Evolutionary conservation across 176 grass and related monocot genomes (phyloP).

Genomic region (Phoenix roebelenii): DNA sequence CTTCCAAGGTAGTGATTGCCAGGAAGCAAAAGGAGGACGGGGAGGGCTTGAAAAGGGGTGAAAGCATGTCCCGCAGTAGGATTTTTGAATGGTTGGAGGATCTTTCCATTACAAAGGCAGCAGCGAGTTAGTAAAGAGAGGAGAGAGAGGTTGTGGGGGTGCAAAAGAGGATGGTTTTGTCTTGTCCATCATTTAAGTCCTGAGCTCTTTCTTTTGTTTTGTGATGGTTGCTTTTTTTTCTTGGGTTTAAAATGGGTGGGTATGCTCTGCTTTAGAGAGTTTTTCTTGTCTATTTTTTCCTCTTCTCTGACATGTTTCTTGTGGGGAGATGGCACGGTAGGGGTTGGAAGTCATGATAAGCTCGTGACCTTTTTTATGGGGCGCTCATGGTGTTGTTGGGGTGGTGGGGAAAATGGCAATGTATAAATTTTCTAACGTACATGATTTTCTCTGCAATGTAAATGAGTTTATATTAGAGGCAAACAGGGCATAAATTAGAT

Average conservation of each 20-base stretch:
- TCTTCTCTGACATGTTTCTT: slow-evolving; percentile 18
- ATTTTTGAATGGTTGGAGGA: slow-evolving; percentile 43
- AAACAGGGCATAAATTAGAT: too few relatives aligned
- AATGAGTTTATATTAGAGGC: too few relatives aligned
- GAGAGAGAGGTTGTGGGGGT: too few relatives aligned
- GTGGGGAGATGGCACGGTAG: slow-evolving; percentile 4
- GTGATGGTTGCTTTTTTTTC: background rate
- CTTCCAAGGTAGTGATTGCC: background rate
- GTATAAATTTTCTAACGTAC: background rate
- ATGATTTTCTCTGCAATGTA: too few relatives aligned
- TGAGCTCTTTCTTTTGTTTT: background rate
- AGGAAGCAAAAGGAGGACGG: slow-evolving; percentile 6
- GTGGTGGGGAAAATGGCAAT: slow-evolving; percentile 11
- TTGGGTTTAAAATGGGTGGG: background rate
- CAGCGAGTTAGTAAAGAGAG: too few relatives aligned
- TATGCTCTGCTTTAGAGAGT: background rate
- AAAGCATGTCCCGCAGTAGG: slow-evolving; percentile 30
- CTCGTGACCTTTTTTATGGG: slow-evolving; percentile 23
- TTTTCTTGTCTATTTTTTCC: background rate
- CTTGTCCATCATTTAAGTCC: too few relatives aligned
- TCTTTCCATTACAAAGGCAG: slow-evolving; percentile 26
- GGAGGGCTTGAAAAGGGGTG: slow-evolving; percentile 11
- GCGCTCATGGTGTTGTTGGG: slow-evolving; percentile 7
- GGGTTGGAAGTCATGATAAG: slow-evolving; percentile 25
- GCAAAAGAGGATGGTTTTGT: too few relatives aligned